Evolutionary conservation across 371 early-diverging fungal species (phyloP).

Genomic region (Rhizopus arrhizus): DNA sequence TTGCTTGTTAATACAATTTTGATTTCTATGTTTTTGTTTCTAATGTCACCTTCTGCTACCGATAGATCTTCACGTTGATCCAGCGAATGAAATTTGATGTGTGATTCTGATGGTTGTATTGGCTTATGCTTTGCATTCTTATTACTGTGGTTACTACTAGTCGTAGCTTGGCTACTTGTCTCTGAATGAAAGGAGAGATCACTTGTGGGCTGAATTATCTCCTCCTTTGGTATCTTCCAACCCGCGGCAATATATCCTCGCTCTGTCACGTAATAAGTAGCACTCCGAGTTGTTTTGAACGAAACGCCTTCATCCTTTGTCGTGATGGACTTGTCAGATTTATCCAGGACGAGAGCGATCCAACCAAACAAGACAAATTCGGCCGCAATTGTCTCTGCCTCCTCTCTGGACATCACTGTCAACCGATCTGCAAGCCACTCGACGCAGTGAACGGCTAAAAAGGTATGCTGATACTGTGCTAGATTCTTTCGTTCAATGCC

Average conservation of each 20-base stretch:
- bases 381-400: conserved; percentile 58
- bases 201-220: conserved; percentile 4
- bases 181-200: conserved; percentile 12
- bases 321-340: conserved; percentile 33
- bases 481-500: conserved; percentile 33
- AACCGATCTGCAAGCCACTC: conserved; percentile 68
- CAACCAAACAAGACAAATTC: conserved; percentile 64
- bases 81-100: neutral
- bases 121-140: neutral
- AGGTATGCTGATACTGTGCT: conserved; percentile 29
- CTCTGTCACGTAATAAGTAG: conserved; percentile 63
- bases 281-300: conserved; percentile 48
- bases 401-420: conserved; percentile 60
- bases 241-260: conserved; percentile 57
- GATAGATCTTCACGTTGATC: too few relatives aligned
- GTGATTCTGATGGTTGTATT: neutral
- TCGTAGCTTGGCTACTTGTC: neutral
- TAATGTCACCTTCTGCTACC: too few relatives aligned
- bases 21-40: too few relatives aligned
- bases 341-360: conserved; percentile 56
- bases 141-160: neutral
- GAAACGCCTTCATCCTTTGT: conserved; percentile 25
- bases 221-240: conserved; percentile 37
- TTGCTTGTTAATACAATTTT: too few relatives aligned
- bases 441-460: conserved; percentile 39